A percentile compares a stretch with the other conserved stretches of the same genome.
Evolutionary conservation across 176 grass and related monocot species (phyloP).

Genomic region (Echinochloa phyllopogon): DNA sequence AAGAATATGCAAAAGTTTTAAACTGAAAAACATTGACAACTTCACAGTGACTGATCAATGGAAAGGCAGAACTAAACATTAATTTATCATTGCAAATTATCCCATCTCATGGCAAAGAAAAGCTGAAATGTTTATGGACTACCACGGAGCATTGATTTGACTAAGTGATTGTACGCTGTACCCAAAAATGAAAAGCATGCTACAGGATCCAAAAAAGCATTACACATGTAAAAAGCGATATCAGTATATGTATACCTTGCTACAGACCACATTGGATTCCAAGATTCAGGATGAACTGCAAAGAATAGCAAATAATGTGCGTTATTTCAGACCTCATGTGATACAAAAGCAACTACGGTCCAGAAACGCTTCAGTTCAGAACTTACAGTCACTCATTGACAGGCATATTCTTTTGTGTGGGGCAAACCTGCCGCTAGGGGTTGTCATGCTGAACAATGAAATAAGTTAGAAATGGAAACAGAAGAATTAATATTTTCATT

Average conservation of each 20-base stretch:
- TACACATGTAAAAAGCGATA: constrained; percentile 28
- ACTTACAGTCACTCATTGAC: constrained; percentile 99
- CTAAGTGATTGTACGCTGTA: background rate
- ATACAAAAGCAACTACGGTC: background rate
- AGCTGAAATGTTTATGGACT: background rate
- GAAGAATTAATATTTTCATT: background rate
- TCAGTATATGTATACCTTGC: constrained; percentile 67
- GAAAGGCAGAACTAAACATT: background rate
- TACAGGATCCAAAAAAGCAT: background rate
- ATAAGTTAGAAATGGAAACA: constrained; percentile 42
- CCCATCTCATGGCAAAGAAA: background rate
- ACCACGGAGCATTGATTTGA: background rate
- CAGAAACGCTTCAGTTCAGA: background rate
- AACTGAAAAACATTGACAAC: constrained; percentile 5
- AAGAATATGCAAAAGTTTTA: background rate
- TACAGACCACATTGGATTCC: constrained; percentile 99
- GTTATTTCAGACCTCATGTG: constrained; percentile 21
- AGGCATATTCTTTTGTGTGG: constrained; percentile 91
- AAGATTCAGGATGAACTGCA: constrained; percentile 98
- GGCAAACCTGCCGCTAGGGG: constrained; percentile 90
- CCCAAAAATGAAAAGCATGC: background rate
- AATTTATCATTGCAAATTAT: background rate
- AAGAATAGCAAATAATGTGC: constrained; percentile 19
- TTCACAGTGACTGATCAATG: background rate
- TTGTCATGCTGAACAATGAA: constrained; percentile 84